Evolutionary conservation across 805 yeast species (phyloP).

Genomic region (Metschnikowia proteae): DNA sequence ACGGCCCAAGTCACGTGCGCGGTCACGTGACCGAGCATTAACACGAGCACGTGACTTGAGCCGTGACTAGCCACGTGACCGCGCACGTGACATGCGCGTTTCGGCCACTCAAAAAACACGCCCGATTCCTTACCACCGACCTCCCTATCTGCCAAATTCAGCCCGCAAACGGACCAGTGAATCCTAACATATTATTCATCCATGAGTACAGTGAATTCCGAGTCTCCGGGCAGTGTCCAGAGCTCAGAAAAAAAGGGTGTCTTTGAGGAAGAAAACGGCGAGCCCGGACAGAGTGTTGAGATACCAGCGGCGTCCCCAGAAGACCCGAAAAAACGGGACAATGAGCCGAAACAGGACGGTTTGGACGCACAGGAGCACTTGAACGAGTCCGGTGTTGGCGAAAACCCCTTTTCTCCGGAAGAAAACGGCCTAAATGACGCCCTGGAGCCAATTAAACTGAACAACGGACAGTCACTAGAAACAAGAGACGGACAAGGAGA

Average conservation of each 20-base stretch:
- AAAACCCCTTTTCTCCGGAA: background rate
- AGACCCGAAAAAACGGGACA: background rate
- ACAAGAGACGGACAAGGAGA: background rate
- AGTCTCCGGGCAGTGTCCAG: background rate
- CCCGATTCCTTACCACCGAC: background rate
- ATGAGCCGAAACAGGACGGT: background rate
- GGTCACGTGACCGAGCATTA: no score
- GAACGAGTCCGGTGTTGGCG: background rate
- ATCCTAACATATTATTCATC: background rate
- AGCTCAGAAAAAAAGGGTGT: background rate
- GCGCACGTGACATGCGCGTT: background rate
- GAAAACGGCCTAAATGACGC: slow-evolving; percentile 1
- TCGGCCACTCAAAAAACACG: background rate
- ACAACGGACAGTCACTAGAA: background rate
- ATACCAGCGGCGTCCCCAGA: background rate
- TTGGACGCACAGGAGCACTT: background rate
- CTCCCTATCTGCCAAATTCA: background rate
- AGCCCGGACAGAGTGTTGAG: background rate
- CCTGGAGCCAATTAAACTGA: background rate
- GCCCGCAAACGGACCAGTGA: background rate
- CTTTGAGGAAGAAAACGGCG: background rate
- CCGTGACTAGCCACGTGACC: no score
- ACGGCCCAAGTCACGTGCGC: no score
- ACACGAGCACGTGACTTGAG: no score
- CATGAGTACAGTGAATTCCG: background rate